These are phyloP conservation scores for Coleophoma cylindrospora DNA, from an alignment of 2,329 filamentous ascomycete species.

Conservation along the genomic window DNA sequence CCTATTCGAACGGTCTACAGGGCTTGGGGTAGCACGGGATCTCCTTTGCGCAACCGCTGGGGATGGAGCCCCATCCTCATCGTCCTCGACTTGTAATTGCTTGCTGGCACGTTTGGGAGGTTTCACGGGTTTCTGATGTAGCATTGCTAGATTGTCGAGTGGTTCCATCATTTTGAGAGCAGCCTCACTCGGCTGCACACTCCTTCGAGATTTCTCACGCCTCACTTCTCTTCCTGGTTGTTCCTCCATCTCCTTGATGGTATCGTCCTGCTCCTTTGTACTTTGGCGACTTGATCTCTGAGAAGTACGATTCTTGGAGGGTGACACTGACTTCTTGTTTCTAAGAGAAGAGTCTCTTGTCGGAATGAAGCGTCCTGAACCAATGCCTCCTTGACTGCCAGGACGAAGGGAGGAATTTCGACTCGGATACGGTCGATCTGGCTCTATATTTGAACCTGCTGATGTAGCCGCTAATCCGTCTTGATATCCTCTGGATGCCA, in stretches of 20 bases:
- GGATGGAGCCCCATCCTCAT: constrained; percentile 61
- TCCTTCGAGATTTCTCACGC: constrained; percentile 11
- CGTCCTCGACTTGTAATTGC: constrained; percentile 11
- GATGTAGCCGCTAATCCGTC: constrained; percentile 16
- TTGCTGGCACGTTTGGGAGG: constrained; percentile 15
- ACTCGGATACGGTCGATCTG: constrained; percentile 6
- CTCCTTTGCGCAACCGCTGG: constrained; percentile 61
- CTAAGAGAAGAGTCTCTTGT: constrained; percentile 63
- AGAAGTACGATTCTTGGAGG: constrained; percentile 46
- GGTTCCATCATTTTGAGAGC: constrained; percentile 23
- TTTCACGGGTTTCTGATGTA: constrained; percentile 19
- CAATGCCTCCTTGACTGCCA: constrained; percentile 21
- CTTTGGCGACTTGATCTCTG: constrained; percentile 43
- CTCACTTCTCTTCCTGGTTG: constrained; percentile 16
- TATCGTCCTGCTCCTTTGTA: constrained; percentile 24
- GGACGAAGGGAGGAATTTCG: not conserved
- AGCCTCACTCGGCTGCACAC: constrained; percentile 18
- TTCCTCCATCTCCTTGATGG: constrained; percentile 16
- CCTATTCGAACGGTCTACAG: constrained; percentile 24
- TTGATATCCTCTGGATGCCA: constrained; percentile 18
- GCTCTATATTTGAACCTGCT: constrained; percentile 2
- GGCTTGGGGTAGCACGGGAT: constrained; percentile 37
- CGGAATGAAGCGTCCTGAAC: constrained; percentile 49
- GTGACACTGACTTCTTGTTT: constrained; percentile 39
- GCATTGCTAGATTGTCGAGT: constrained; percentile 24